A percentile compares a stretch with the other conserved stretches of the same genome.
Evolutionary conservation across 768 basidiomycete genomes (phyloP).

Genomic region (Suillus sp.): DNA sequence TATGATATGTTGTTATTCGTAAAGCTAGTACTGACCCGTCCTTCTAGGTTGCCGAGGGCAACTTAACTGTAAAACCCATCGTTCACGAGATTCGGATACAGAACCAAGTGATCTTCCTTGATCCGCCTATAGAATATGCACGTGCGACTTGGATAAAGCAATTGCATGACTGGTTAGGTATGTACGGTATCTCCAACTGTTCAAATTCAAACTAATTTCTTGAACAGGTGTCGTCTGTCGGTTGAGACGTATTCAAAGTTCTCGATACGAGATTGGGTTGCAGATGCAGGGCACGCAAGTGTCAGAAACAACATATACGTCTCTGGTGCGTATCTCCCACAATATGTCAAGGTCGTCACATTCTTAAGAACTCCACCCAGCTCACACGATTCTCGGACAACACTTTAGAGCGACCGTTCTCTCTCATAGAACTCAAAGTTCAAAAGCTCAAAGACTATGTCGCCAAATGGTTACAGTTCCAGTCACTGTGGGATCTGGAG

Average conservation of each 20-base stretch:
- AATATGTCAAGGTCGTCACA: not conserved
- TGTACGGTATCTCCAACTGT: conserved; percentile 13
- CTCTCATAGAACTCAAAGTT: conserved; percentile 85
- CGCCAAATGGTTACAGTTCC: conserved; percentile 98
- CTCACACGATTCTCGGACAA: conserved; percentile 73
- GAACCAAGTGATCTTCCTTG: conserved; percentile 98
- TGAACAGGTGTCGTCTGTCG: conserved; percentile 80
- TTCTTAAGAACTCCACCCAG: conserved; percentile 40
- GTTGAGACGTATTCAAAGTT: conserved; percentile 86
- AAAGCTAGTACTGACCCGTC: not conserved
- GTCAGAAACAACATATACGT: conserved; percentile 79
- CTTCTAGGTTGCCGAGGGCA: conserved; percentile 65
- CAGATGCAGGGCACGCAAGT: conserved; percentile 75
- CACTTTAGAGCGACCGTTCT: conserved; percentile 79
- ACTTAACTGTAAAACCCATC: conserved; percentile 80
- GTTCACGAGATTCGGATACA: conserved; percentile 97
- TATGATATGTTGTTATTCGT: conserved; percentile 21
- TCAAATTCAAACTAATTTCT: not conserved
- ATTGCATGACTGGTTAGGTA: conserved; percentile 88
- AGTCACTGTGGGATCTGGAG: conserved; percentile 98
- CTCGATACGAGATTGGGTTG: conserved; percentile 94
- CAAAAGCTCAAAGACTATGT: conserved; percentile 89
- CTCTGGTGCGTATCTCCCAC: conserved; percentile 56
- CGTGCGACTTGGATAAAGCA: conserved; percentile 88
- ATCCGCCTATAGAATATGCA: conserved; percentile 96